Evolutionary conservation across 2,329 filamentous ascomycete genomes (phyloP).

Genomic region (Diplocarpon rosae): DNA sequence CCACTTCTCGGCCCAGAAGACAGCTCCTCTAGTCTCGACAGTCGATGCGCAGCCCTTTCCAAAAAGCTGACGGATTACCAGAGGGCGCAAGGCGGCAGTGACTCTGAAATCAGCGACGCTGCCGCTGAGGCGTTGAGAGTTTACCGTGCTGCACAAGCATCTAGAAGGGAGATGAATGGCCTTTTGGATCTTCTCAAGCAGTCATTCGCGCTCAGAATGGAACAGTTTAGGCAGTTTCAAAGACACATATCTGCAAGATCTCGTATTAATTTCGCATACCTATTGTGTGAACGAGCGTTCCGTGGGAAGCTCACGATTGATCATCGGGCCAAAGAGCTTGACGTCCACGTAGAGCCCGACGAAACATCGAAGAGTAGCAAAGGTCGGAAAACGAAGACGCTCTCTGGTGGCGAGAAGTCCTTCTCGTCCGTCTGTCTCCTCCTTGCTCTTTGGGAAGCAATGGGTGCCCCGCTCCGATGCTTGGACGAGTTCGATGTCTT

Average conservation of each 20-base stretch:
- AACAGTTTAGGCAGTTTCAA: conserved; percentile 73
- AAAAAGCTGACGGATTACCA: conserved; percentile 48
- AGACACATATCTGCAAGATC: conserved; percentile 76
- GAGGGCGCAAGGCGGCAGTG: conserved; percentile 47
- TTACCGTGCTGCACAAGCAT: conserved; percentile 33
- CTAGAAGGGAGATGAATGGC: conserved; percentile 34
- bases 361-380: conserved; percentile 56
- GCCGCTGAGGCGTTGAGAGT: conserved; percentile 31
- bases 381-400: conserved; percentile 77
- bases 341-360: conserved; percentile 65
- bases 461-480: conserved; percentile 90
- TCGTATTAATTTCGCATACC: conserved; percentile 74
- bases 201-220: conserved; percentile 57
- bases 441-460: conserved; percentile 91
- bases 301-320: conserved; percentile 71
- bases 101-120: conserved; percentile 48
- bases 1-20: conserved; percentile 55
- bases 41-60: conserved; percentile 43
- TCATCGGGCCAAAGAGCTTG: conserved; percentile 61
- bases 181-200: conserved; percentile 37
- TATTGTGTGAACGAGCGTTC: conserved; percentile 83
- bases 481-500: conserved; percentile 98
- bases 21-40: conserved; percentile 43
- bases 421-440: conserved; percentile 94
- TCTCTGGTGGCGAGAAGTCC: conserved; percentile 94